A percentile compares a stretch with the other conserved stretches of the same genome.
Evolutionary conservation across 768 basidiomycete genomes (phyloP).

Genomic region (Leucosporidium scottii): DNA sequence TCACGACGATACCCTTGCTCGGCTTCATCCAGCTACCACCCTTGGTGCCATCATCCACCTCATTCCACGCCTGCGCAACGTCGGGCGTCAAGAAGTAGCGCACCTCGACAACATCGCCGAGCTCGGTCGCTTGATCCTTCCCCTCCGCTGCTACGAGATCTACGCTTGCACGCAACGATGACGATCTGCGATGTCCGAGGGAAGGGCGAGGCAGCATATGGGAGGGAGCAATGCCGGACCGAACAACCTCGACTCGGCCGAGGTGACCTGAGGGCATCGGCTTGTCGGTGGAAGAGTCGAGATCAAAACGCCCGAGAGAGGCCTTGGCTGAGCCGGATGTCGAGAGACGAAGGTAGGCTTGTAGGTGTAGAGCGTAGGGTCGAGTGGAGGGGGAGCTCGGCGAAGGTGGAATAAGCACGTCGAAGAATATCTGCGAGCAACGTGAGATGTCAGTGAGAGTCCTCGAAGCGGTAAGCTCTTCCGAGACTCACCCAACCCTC

Average conservation of each 20-base stretch:
- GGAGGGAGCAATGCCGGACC: background rate
- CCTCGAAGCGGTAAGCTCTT: too few species aligned
- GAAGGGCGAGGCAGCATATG: background rate
- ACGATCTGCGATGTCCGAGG: background rate
- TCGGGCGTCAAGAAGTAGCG: slow-evolving; percentile 1
- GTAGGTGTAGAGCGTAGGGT: slow-evolving; percentile 5
- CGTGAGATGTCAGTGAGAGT: background rate
- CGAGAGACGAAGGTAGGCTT: slow-evolving; percentile 8
- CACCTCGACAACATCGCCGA: slow-evolving; percentile 3
- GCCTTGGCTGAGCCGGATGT: background rate
- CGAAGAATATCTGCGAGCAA: slow-evolving; percentile 10
- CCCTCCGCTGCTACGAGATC: background rate
- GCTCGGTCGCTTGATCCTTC: background rate
- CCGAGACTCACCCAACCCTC: slow-evolving; percentile 7
- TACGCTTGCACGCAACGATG: background rate
- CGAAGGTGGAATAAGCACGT: background rate
- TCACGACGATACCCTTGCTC: background rate
- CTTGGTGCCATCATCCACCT: slow-evolving; percentile 8
- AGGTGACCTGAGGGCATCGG: background rate
- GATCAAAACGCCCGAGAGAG: slow-evolving; percentile 8
- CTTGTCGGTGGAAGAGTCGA: slow-evolving; percentile 4
- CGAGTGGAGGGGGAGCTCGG: background rate
- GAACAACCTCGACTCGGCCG: slow-evolving; percentile 8
- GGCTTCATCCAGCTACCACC: slow-evolving; percentile 1
- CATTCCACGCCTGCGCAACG: background rate